Evolutionary conservation across 2,329 filamentous ascomycete species (phyloP).

Genomic region (Cercospora citrullina): DNA sequence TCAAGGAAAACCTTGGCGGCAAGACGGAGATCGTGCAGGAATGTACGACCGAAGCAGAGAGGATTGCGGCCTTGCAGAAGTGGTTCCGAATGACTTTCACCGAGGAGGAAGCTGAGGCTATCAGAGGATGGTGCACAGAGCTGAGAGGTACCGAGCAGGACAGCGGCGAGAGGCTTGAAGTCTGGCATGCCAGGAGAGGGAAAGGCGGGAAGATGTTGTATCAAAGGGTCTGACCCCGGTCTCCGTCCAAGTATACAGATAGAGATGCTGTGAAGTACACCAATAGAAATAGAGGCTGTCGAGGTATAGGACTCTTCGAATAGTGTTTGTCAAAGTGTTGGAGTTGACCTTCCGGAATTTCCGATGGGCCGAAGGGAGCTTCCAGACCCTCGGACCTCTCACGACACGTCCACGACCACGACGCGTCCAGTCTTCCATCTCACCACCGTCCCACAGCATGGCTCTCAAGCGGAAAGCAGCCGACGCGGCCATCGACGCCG

Average conservation of each 20-base stretch:
- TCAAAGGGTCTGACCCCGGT: not conserved
- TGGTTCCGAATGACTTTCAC: conserved; percentile 48
- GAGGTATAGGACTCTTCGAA: not conserved
- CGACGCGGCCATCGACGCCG: conserved; percentile 45
- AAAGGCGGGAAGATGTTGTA: not conserved
- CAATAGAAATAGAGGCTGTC: not conserved
- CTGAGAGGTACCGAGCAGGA: not conserved
- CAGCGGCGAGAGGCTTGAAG: not conserved
- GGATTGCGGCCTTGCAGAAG: conserved; percentile 45
- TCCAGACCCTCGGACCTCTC: conserved; percentile 3
- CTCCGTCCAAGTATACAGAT: not conserved
- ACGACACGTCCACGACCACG: conserved; percentile 4
- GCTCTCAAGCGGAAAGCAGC: conserved; percentile 55
- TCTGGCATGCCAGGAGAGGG: conserved; percentile 17
- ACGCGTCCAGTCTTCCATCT: not conserved
- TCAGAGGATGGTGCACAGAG: conserved; percentile 36
- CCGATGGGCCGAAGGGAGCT: conserved; percentile 1
- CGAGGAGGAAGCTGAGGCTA: conserved; percentile 41
- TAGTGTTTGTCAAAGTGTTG: not conserved
- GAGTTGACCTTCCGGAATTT: not conserved
- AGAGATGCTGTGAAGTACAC: not conserved
- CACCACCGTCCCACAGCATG: conserved; percentile 38
- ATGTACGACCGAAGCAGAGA: conserved; percentile 46
- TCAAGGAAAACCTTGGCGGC: conserved; percentile 50
- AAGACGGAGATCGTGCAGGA: conserved; percentile 45